A percentile compares a stretch with the other conserved stretches of the same genome.
Conservation (phyloP, 1,284 basidiomycete species). For the Inonotus hispidus region DNA sequence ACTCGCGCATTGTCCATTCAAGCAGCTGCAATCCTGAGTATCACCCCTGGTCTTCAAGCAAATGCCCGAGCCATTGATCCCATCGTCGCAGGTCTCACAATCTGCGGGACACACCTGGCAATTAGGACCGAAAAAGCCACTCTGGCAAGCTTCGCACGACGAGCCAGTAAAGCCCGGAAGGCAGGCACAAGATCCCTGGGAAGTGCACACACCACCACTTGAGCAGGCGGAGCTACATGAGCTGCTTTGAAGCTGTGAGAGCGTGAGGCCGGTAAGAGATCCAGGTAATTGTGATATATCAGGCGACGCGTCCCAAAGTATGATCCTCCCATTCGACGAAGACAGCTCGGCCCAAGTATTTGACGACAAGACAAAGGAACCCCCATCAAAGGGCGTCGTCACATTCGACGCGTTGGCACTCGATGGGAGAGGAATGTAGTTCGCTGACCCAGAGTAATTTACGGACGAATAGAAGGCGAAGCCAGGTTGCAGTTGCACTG, state of each 20-base stretch:
- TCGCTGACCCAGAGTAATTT: slow-evolving; percentile 57
- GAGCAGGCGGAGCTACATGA: slow-evolving; percentile 70
- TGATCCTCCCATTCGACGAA: slow-evolving; percentile 43
- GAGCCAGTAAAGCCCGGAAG: slow-evolving; percentile 67
- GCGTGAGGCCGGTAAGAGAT: slow-evolving; percentile 62
- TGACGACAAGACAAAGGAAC: slow-evolving; percentile 56
- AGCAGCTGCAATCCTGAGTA: slow-evolving; percentile 66
- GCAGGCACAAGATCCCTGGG: slow-evolving; percentile 65
- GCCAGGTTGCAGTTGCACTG: slow-evolving; percentile 59
- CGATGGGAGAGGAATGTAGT: slow-evolving; percentile 52
- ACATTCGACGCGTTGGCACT: slow-evolving; percentile 39
- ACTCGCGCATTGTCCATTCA: slow-evolving; percentile 66
- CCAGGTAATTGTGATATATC: slow-evolving; percentile 61
- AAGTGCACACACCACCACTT: slow-evolving; percentile 60
- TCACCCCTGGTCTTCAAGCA: slow-evolving; percentile 51
- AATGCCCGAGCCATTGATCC: slow-evolving; percentile 64
- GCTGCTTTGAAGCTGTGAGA: slow-evolving; percentile 56
- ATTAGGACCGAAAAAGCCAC: slow-evolving; percentile 64
- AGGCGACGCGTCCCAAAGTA: slow-evolving; percentile 76
- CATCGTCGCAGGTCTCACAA: slow-evolving; percentile 69
- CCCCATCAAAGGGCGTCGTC: slow-evolving; percentile 46
- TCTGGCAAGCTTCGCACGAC: slow-evolving; percentile 69
- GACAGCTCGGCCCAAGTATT: slow-evolving; percentile 64
- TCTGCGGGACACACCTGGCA: slow-evolving; percentile 64
- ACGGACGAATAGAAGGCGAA: slow-evolving; percentile 52